Evolutionary conservation across 768 basidiomycete genomes (phyloP).

Genomic region (Tricholoma furcatifolium): DNA sequence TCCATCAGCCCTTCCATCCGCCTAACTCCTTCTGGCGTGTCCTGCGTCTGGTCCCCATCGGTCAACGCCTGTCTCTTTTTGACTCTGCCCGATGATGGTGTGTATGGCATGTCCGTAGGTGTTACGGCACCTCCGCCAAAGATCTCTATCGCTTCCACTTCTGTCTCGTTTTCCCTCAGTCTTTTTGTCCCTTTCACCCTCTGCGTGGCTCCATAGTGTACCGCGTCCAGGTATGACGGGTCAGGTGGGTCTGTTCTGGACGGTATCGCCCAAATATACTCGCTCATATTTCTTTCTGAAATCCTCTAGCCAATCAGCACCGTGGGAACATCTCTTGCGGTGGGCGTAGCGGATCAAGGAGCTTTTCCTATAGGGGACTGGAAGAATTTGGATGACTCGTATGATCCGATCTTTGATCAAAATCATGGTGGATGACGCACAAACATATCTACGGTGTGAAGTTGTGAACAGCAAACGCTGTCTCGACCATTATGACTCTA

Average conservation of each 20-base stretch:
- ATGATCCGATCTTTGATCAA: too few species aligned
- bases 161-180: not conserved
- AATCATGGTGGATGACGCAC: too few species aligned
- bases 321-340: not conserved
- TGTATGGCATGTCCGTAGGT: not conserved
- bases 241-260: not conserved
- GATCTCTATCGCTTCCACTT: not conserved
- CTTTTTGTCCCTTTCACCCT: not conserved
- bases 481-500: too few species aligned
- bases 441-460: too few species aligned
- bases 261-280: not conserved
- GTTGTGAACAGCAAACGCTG: too few species aligned
- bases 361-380: not conserved
- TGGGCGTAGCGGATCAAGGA: not conserved
- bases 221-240: not conserved
- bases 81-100: not conserved
- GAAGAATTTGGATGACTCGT: too few species aligned
- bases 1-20: not conserved
- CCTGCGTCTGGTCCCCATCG: not conserved
- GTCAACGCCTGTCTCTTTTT: not conserved
- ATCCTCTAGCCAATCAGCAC: not conserved
- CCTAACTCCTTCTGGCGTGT: not conserved
- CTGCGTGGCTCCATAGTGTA: not conserved
- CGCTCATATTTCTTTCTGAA: not conserved
- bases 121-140: not conserved